Base-by-base conservation (phyloP, 169 alveolate genomes). In the Babesia bigemina region DNA sequence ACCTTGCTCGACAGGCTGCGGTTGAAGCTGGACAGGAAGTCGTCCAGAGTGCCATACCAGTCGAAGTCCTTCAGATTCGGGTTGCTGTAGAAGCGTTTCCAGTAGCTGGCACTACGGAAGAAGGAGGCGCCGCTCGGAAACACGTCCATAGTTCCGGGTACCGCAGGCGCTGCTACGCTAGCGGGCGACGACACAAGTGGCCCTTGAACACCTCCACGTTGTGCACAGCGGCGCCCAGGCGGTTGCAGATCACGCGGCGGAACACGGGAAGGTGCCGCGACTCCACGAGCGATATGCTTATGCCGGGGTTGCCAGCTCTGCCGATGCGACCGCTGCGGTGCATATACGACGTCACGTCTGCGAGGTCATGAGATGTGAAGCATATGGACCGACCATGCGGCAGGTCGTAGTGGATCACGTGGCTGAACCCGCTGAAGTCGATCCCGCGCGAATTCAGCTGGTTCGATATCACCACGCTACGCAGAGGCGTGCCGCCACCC, bases 1-100 rank as follows among this genome's bases (percentile, higher is more conserved):
- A 56, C 69, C 59, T 55, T 74, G 63, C 45, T n/a, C 49, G 62
- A 28, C 44, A 61, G 26, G 22, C 72, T 28, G 48, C 74, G 75
- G 42, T 73, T 69, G 26, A 74, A 67, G 48, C 66, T 67, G 55
- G 53, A 65, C 45, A 78, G 76, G 58, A 79, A 67, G 63, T 79
- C 92, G 44, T 77, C 84, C 53, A 70, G 71, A 28, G 50, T 75
- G 19, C 86, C 86, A 62, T 88, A 88, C 93, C 93, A 88, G 52
- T 88, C 93, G 57, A 88, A 88, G 59, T 85, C 82, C 61, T 81
- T 74, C 39, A 85, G 62, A 50, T 88, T 86, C 16, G 90, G 83
- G 61, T 73, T 60, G 45, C 82, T 75, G 57, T 84, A 88, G 58
- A 88, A 88, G 55, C 71, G 62, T 24, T 82, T 76, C 93, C 93